Percentiles rank a stretch among this genome's conserved stretches.
These are phyloP conservation scores for Fusarium avenaceum DNA, from an alignment of 2,329 filamentous ascomycete species.

Conservation along the genomic window DNA sequence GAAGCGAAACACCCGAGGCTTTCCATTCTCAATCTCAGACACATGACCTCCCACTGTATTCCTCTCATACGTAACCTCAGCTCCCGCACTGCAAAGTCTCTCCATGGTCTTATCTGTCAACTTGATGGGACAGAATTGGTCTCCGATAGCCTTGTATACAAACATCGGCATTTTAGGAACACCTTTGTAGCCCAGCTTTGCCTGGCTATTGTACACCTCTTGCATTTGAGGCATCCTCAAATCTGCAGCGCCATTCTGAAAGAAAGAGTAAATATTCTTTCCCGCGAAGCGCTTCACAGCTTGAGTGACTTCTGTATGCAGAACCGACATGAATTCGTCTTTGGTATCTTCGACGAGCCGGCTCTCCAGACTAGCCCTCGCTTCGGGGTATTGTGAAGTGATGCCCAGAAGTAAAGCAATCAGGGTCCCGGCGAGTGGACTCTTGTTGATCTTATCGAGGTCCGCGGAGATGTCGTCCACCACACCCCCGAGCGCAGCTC, in stretches of 20 bases:
- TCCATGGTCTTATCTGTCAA: constrained; percentile 60
- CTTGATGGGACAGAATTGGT: constrained; percentile 59
- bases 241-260: constrained; percentile 46
- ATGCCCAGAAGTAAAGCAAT: constrained; percentile 35
- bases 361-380: constrained; percentile 26
- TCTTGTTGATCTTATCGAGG: constrained; percentile 34
- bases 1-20: constrained; percentile 24
- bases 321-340: constrained; percentile 23
- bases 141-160: constrained; percentile 63
- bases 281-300: constrained; percentile 38
- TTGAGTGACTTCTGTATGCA: constrained; percentile 10
- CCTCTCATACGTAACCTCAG: constrained; percentile 59
- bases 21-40: constrained; percentile 41
- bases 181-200: constrained; percentile 53
- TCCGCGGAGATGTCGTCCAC: constrained; percentile 35
- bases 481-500: constrained; percentile 36
- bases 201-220: constrained; percentile 49
- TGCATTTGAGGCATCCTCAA: constrained; percentile 41
- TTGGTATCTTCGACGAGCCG: constrained; percentile 16
- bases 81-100: constrained; percentile 57
- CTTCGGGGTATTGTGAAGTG: constrained; percentile 36
- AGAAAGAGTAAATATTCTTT: constrained; percentile 50
- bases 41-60: constrained; percentile 60
- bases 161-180: constrained; percentile 62
- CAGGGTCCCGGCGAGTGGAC: constrained; percentile 23